Percentiles rank a stretch among this genome's conserved stretches.
Evolutionary conservation across 495 filamentous ascomycete species (phyloP).

Genomic region (Aspergillus ostianus): DNA sequence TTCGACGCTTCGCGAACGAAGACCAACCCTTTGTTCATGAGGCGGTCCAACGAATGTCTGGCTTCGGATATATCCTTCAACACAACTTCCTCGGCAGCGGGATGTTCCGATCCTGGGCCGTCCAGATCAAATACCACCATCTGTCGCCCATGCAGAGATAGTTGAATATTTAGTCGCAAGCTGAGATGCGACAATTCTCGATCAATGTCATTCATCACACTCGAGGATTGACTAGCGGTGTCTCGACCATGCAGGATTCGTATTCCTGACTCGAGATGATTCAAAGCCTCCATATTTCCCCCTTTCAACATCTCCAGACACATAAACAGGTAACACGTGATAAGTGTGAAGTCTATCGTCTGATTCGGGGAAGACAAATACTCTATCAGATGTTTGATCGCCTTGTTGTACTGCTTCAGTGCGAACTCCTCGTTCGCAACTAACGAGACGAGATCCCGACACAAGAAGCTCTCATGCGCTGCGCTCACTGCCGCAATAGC

Average conservation of each 20-base stretch:
- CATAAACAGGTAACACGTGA: slow-evolving; percentile 29
- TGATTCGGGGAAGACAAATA: slow-evolving; percentile 8
- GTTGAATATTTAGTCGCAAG: slow-evolving; percentile 20
- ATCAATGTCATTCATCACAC: slow-evolving; percentile 3
- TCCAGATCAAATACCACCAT: slow-evolving; percentile 3
- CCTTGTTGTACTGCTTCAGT: slow-evolving; percentile 54
- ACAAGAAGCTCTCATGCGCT: slow-evolving; percentile 50
- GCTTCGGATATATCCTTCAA: slow-evolving; percentile 14
- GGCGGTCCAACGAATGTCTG: slow-evolving; percentile 9
- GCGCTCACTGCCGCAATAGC: slow-evolving; percentile 64
- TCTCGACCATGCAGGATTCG: slow-evolving; percentile 12
- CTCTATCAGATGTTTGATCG: slow-evolving; percentile 42
- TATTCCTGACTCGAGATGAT: slow-evolving; percentile 22
- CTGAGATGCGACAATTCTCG: slow-evolving; percentile 19
- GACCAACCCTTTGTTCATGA: slow-evolving; percentile 12
- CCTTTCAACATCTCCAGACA: slow-evolving; percentile 29
- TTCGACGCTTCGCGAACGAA: slow-evolving; percentile 9
- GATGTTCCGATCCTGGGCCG: background rate
- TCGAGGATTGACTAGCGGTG: background rate
- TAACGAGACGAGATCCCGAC: background rate
- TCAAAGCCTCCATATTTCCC: slow-evolving; percentile 20
- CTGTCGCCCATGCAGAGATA: slow-evolving; percentile 16
- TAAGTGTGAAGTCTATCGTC: slow-evolving; percentile 19
- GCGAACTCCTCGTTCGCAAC: slow-evolving; percentile 28
- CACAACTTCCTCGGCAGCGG: background rate